Base-by-base conservation (phyloP, 495 filamentous ascomycete genomes). In the Parathielavia appendiculata region DNA sequence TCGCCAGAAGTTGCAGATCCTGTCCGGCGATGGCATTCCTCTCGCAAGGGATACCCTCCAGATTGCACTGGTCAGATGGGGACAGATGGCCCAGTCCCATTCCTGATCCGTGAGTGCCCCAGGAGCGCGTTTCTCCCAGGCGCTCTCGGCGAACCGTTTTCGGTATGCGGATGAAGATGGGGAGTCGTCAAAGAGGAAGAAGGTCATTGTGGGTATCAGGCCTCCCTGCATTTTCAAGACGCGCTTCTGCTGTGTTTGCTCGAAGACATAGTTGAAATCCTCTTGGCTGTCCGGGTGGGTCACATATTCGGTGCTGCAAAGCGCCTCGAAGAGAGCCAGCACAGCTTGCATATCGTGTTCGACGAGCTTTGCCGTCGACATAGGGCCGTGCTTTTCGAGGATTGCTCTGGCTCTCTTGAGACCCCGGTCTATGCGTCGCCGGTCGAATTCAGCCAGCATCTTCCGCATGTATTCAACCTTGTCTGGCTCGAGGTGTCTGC, bases 71-170 rank as follows among this genome's bases (percentile, higher is more conserved):
- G 67, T 58, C 16, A 97, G 79, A 13, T 81, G 81, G 54, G 86
- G 85, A 39, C 82, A 81, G 38, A 96, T 79, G 1, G 87, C 87
- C 86, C 89, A 91, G 30, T 93, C 87, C 66, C 95, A 97, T 58
- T 92, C 87, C 26, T 81, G 71, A 12, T 74, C 69, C 0, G 83
- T 83, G 9, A 90, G 79, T 14, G 60, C 56, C 17, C 75, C 75
- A 3, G 80, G 69, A 13, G 73, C 65, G 50, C 83, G 82, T 53
- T 81, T 81, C 22, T 78, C 72, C 83, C 88, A 95, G 1, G 84
- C 79, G 26, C 76, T 71, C 22, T 81, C 69, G 9, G 90, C 91
- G 81, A 92, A 96, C 41, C 74, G 72, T 23, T 74, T 76, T 41
- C 87, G 80, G 44, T 67, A 69, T 35, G 75, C 71, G 34, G 35